Evolutionary conservation across 2,329 filamentous ascomycete genomes (phyloP).

Genomic region (Cladosporium austrohemisphaericum): DNA sequence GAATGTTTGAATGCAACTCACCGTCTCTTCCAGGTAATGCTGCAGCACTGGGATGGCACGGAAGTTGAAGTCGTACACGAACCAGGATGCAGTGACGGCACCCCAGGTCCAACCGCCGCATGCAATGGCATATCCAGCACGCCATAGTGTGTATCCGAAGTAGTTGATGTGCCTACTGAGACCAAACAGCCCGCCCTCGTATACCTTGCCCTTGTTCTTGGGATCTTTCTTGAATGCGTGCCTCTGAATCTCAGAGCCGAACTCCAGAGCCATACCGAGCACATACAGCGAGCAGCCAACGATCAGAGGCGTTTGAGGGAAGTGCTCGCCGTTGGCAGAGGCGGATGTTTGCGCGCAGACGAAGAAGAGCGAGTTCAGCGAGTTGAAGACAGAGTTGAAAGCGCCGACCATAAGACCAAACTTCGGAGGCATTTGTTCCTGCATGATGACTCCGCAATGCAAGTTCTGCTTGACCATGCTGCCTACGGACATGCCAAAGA

Average conservation of each 20-base stretch:
- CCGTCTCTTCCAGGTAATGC: constrained; percentile 45
- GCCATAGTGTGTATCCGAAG: constrained; percentile 51
- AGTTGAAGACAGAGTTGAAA: constrained; percentile 56
- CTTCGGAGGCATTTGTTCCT: constrained; percentile 48
- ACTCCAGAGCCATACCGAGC: constrained; percentile 53
- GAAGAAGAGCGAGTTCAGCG: constrained; percentile 54
- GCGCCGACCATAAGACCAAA: constrained; percentile 43
- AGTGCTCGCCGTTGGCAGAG: constrained; percentile 37
- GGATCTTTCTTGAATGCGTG: constrained; percentile 49
- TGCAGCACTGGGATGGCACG: constrained; percentile 48
- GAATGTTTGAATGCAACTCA: constrained; percentile 23
- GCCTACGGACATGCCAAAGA: constrained; percentile 53
- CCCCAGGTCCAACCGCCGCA: constrained; percentile 47
- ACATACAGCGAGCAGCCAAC: constrained; percentile 50
- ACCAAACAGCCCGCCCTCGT: constrained; percentile 47
- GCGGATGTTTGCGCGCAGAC: constrained; percentile 49
- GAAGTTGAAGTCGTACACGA: constrained; percentile 44
- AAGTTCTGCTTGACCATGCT: constrained; percentile 55
- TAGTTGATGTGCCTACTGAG: constrained; percentile 55
- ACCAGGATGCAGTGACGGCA: constrained; percentile 39
- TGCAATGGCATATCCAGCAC: constrained; percentile 47
- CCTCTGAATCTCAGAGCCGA: constrained; percentile 56
- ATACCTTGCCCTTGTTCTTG: constrained; percentile 51
- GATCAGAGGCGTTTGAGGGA: constrained; percentile 43
- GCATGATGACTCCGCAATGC: constrained; percentile 47